Percentiles rank a stretch among this genome's conserved stretches.
phyloP scores from a whole-genome alignment of 192 early-diverging fungal species.

The Mortierella hygrophila region DNA sequence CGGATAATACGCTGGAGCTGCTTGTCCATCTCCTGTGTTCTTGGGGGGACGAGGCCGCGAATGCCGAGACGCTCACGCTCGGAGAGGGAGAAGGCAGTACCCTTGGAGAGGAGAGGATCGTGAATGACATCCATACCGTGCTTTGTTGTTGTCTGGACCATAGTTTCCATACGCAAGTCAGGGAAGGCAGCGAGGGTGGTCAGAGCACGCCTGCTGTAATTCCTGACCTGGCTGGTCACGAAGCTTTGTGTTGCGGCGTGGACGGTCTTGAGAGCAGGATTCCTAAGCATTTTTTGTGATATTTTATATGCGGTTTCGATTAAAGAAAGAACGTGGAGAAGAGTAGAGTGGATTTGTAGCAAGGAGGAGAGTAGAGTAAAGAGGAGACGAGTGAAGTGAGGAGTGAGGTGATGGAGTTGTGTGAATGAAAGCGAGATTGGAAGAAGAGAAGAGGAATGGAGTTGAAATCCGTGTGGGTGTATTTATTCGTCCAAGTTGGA shows the following conservation, averaged over 20 bases:
- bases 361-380: not conserved
- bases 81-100: constrained; percentile 64
- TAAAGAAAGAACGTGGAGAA: not conserved
- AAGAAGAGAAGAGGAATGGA: not conserved
- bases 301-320: not conserved
- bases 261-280: constrained; percentile 51
- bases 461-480: not conserved
- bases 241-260: constrained; percentile 44
- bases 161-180: constrained; percentile 54
- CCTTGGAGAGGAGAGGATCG: constrained; percentile 66
- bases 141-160: constrained; percentile 54
- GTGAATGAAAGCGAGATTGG: not conserved
- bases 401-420: constrained; percentile 1
- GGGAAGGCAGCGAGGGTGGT: constrained; percentile 54
- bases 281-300: constrained; percentile 36
- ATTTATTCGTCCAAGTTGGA: not conserved
- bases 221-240: constrained; percentile 32
- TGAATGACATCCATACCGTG: constrained; percentile 65
- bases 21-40: constrained; percentile 69
- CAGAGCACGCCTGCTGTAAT: constrained; percentile 49
- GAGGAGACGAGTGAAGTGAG: not conserved
- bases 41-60: constrained; percentile 66
- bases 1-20: constrained; percentile 66
- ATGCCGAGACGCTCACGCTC: constrained; percentile 67
- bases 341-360: not conserved